phyloP scores from a whole-genome alignment of 345 rosid species.

The Xanthoceras sorbifolium region DNA sequence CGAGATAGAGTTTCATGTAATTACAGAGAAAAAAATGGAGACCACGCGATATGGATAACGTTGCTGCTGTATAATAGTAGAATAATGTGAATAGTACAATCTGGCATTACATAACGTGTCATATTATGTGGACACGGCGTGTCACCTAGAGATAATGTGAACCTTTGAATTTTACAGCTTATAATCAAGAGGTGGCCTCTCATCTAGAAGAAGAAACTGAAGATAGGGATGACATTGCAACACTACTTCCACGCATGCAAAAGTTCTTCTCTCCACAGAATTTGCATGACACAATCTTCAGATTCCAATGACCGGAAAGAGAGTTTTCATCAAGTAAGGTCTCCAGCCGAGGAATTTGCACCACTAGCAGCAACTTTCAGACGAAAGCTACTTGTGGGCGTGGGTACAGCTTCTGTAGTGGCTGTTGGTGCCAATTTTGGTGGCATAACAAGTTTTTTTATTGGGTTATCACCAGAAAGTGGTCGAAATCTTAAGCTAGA shows the following conservation, averaged over 20 bases:
- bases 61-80: not conserved
- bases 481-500: constrained; percentile 76
- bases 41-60: constrained; percentile 30
- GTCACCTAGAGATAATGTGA: not conserved
- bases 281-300: constrained; percentile 42
- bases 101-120: not conserved
- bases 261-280: constrained; percentile 15
- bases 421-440: constrained; percentile 86
- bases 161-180: too few species aligned
- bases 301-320: constrained; percentile 46
- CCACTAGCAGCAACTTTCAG: constrained; percentile 63
- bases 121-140: not conserved
- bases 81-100: too few species aligned
- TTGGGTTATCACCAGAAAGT: constrained; percentile 65
- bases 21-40: not conserved
- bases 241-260: constrained; percentile 10
- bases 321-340: constrained; percentile 20
- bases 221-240: constrained; percentile 31
- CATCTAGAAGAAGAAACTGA: not conserved
- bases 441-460: constrained; percentile 75
- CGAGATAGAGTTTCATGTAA: not conserved
- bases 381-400: constrained; percentile 64
- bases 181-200: not conserved
- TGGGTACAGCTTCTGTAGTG: constrained; percentile 71
- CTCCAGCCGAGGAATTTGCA: constrained; percentile 64